Evolutionary conservation across 225 moss, liverwort and hornwort species (phyloP).

Genomic region (Sphagnum contortum): DNA sequence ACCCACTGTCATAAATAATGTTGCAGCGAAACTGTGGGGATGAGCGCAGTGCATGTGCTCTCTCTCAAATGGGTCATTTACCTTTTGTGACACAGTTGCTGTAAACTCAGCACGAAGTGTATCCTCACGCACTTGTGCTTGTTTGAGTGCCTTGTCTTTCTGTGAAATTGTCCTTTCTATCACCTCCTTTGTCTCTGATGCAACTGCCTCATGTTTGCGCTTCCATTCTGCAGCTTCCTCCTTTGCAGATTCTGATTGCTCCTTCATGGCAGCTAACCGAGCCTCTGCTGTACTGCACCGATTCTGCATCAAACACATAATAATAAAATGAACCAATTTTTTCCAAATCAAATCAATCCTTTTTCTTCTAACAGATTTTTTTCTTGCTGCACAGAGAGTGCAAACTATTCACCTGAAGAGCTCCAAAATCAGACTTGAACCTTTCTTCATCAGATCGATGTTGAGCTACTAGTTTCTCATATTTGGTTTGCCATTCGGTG

Average conservation of each 20-base stretch:
- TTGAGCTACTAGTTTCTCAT: slow-evolving; percentile 30
- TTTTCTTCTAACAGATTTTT: too few relatives aligned
- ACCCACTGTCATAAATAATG: too few relatives aligned
- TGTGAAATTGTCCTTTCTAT: slow-evolving; percentile 54
- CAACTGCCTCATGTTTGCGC: slow-evolving; percentile 62
- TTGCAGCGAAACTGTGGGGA: too few relatives aligned
- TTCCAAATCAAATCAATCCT: too few relatives aligned
- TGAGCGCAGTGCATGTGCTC: too few relatives aligned
- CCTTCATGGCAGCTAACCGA: slow-evolving; percentile 64
- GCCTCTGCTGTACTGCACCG: slow-evolving; percentile 83
- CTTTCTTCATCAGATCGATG: slow-evolving; percentile 48
- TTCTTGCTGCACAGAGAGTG: not conserved
- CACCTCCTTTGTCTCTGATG: slow-evolving; percentile 45
- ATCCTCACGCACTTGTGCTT: slow-evolving; percentile 71
- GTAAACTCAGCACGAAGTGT: slow-evolving; percentile 70
- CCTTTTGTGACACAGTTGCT: slow-evolving; percentile 51
- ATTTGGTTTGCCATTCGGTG: slow-evolving; percentile 54
- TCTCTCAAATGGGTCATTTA: slow-evolving; percentile 1
- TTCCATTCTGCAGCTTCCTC: slow-evolving; percentile 84
- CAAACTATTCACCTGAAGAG: slow-evolving; percentile 25
- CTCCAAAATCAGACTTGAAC: slow-evolving; percentile 38
- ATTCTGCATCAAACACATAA: slow-evolving; percentile 22
- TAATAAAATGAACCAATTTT: too few relatives aligned
- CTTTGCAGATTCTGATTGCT: slow-evolving; percentile 72
- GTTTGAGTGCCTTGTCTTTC: slow-evolving; percentile 60